Evolutionary conservation across 2,329 filamentous ascomycete species (phyloP), one percentile per base, ranked within the genome.

Genomic region (Lasiodiplodia theobromae): DNA sequence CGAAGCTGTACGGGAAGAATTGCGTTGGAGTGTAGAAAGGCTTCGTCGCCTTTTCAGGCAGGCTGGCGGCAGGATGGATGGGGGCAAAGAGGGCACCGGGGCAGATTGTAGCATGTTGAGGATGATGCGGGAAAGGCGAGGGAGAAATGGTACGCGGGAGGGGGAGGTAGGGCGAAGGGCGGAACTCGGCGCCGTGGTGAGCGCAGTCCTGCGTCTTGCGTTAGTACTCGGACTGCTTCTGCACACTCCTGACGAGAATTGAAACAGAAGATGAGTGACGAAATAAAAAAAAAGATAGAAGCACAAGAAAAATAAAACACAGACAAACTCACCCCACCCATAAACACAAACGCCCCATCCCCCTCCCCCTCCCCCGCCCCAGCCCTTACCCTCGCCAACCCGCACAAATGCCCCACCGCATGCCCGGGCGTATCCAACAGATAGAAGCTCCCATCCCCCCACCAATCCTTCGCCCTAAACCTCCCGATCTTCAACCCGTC

Each of bases 401-500:
- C 86, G 68, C 81, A 82, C n/a, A 86, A 76, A 71, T 86, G 85
- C 1, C 83, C 84, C 14, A 84, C 74, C 0, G 82, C 80, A 71
- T 87, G 86, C 1, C 87, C 87, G 0, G 86, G 85, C 3, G 82
- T 81, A 70, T 86, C 78, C 34, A 88, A 78, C 1, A 88, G 78
- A 72, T 87, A 88, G 71, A 89, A 86, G 25, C 78, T 82, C 0
- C 86, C 86, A 72, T 89, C 86, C 3, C 82, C 82, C 67, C 87
- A 88, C 72, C 83, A 88, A 72, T 89, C 86, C 31, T 78, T 75
- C 2, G 84, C 84, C 38, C 78, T 72, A 71, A 85, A 86, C 11
- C 79, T 73, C 1, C 83, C 84, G 28, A 86, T 82, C 69, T 80
- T 69, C 0, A 72, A 51, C 10, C 25, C 38, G 6, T 63, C 44